Conservation (phyloP, 192 early-diverging fungal species). For the Coemansia guatemalensis region DNA sequence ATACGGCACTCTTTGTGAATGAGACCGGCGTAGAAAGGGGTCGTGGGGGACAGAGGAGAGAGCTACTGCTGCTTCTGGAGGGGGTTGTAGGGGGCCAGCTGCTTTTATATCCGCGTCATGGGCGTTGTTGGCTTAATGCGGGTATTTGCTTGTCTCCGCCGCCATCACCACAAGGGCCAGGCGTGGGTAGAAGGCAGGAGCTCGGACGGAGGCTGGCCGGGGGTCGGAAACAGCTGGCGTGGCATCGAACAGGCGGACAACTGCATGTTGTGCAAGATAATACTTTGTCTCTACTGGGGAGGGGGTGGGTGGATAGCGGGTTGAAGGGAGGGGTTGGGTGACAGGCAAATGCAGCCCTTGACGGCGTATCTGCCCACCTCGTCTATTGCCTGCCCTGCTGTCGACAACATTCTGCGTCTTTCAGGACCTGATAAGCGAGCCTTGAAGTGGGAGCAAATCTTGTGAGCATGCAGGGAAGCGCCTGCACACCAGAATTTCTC, state of each 20-base stretch:
- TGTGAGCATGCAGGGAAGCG: background rate
- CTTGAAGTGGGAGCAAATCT: background rate
- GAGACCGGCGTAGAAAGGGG: background rate
- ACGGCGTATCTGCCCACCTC: background rate
- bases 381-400: background rate
- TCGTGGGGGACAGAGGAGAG: background rate
- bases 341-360: background rate
- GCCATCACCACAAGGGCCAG: background rate
- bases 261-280: conserved; percentile 13
- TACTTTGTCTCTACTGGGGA: background rate
- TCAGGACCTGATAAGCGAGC: background rate
- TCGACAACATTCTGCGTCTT: background rate
- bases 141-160: conserved; percentile 9
- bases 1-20: background rate
- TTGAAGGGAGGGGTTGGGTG: background rate
- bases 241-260: conserved; percentile 18
- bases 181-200: conserved; percentile 1
- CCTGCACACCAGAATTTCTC: background rate
- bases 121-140: conserved; percentile 7
- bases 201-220: conserved; percentile 19
- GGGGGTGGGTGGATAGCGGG: conserved; percentile 2
- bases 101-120: conserved; percentile 12
- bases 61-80: background rate
- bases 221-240: conserved; percentile 10
- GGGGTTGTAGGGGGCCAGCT: background rate